Evolutionary conservation across 1,284 basidiomycete genomes (phyloP).

Genomic region (Trichosporon sp.): DNA sequence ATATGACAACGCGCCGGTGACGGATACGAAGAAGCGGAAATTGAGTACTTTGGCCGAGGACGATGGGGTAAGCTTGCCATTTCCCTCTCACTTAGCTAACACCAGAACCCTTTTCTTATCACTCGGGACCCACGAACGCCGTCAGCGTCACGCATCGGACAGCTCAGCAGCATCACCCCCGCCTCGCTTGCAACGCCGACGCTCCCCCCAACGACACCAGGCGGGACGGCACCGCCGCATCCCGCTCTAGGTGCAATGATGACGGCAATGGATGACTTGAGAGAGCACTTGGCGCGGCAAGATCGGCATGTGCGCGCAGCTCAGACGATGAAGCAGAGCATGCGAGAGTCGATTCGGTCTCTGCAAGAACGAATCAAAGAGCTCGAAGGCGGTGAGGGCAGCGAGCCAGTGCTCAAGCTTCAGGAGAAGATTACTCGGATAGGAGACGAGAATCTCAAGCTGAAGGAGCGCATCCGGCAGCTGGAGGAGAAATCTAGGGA

Average conservation of each 20-base stretch:
- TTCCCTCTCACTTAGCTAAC: neutral
- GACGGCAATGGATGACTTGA: constrained; percentile 25
- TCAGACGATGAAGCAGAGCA: constrained; percentile 36
- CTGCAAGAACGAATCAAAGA: constrained; percentile 29
- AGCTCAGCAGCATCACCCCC: neutral
- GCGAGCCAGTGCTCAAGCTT: neutral
- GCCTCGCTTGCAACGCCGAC: neutral
- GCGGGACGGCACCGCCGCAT: constrained; percentile 15
- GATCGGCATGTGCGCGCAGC: constrained; percentile 37
- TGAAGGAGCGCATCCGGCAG: neutral
- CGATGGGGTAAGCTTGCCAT: neutral
- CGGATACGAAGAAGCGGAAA: neutral
- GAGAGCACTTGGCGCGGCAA: constrained; percentile 36
- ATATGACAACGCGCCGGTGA: neutral
- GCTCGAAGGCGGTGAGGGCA: constrained; percentile 10
- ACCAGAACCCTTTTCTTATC: constrained; percentile 12
- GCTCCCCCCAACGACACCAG: neutral
- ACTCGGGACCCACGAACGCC: neutral
- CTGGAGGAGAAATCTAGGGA: neutral
- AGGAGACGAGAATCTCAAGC: neutral
- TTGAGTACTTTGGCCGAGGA: neutral
- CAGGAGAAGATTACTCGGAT: neutral
- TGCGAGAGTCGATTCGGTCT: constrained; percentile 33
- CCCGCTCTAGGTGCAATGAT: constrained; percentile 26
- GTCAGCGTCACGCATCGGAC: neutral